phyloP scores from a whole-genome alignment of 1,284 basidiomycete species.

The Trichosporon sp. region DNA sequence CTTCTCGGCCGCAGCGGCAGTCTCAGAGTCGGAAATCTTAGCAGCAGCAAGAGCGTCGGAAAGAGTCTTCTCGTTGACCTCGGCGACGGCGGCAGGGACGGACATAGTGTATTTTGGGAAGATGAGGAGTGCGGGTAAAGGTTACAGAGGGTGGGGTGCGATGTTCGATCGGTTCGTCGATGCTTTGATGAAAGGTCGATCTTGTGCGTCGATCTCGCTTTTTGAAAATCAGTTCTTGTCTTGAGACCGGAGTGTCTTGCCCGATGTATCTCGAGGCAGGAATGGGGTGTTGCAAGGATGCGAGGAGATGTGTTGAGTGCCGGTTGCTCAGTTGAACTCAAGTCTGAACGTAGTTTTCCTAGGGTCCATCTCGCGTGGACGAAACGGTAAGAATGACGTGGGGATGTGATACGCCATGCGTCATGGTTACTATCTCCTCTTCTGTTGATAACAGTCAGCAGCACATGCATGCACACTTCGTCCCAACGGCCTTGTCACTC shows the following conservation, averaged over 20 bases:
- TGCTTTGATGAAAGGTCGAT: background rate
- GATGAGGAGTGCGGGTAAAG: background rate
- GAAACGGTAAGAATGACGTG: background rate
- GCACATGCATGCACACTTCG: background rate
- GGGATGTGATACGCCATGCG: background rate
- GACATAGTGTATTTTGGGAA: constrained; percentile 14
- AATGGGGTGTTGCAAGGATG: background rate
- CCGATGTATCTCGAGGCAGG: background rate
- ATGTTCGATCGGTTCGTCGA: background rate
- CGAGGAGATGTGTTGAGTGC: background rate
- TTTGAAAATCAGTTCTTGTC: background rate
- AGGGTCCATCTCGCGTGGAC: background rate
- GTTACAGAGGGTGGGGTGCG: background rate
- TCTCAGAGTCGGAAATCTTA: constrained; percentile 22
- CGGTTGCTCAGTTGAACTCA: background rate
- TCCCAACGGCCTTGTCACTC: too few species aligned
- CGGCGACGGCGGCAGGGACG: constrained; percentile 28
- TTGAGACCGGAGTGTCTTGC: background rate
- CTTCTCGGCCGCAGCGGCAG: constrained; percentile 17
- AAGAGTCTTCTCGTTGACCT: constrained; percentile 33
- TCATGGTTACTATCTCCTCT: too few species aligned
- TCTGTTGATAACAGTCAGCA: too few species aligned
- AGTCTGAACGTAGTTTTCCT: constrained; percentile 1
- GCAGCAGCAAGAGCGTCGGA: constrained; percentile 35
- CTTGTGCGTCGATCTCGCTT: background rate